Evolutionary conservation across 2,329 filamentous ascomycete species (phyloP).

Genomic region (Orbilia quercus): DNA sequence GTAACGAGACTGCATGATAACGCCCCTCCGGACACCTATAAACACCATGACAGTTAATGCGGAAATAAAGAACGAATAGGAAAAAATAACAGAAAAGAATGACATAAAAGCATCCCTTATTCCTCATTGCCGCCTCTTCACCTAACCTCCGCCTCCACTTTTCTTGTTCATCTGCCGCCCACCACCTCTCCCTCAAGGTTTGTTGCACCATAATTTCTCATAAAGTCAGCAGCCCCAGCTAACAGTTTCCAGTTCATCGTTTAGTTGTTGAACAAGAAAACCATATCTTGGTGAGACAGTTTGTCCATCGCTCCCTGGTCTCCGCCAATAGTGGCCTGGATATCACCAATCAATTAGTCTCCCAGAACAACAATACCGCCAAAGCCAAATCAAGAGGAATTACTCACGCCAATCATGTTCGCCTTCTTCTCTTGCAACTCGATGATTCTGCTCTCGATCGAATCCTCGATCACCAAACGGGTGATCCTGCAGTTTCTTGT

Average conservation of each 20-base stretch:
- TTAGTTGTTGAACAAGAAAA: constrained; percentile 80
- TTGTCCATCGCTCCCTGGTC: constrained; percentile 93
- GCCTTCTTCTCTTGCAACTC: constrained; percentile 98
- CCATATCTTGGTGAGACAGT: constrained; percentile 88
- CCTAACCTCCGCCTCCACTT: no score
- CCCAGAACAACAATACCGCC: neutral
- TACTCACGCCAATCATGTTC: constrained; percentile 81
- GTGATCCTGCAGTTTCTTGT: constrained; percentile 93
- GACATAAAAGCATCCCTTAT: no score
- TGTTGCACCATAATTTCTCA: neutral
- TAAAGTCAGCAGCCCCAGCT: neutral
- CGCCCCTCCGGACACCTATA: no score
- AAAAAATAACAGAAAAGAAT: no score
- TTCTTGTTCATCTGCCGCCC: no score
- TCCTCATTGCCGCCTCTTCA: no score
- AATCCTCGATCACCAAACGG: constrained; percentile 94
- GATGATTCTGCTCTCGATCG: constrained; percentile 94
- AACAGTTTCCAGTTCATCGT: constrained; percentile 4
- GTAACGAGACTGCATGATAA: no score
- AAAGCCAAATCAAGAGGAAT: constrained; percentile 1
- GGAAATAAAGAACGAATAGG: no score
- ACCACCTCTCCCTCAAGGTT: no score
- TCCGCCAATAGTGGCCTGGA: constrained; percentile 84
- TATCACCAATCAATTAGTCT: constrained; percentile 3
- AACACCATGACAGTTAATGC: no score